Evolutionary conservation across 225 moss, liverwort and hornwort genomes (phyloP).

Genomic region (Polytrichum formosum): DNA sequence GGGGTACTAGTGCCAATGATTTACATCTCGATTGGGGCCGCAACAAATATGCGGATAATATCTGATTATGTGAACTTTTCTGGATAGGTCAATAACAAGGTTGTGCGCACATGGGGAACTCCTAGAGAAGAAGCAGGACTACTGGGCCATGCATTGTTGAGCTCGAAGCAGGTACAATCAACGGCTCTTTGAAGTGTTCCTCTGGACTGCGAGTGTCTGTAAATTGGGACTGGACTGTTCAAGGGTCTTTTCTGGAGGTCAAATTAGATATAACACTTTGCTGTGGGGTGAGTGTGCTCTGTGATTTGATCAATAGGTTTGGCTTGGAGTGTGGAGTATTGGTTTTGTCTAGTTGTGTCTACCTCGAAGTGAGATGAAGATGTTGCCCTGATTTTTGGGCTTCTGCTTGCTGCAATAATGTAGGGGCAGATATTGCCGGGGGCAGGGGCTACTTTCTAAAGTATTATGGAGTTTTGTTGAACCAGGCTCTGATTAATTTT

Average conservation of each 20-base stretch:
- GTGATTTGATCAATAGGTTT: too few relatives aligned
- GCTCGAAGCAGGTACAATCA: slow-evolving; percentile 54
- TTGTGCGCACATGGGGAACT: slow-evolving; percentile 58
- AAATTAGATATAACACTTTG: too few relatives aligned
- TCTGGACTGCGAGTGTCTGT: too few relatives aligned
- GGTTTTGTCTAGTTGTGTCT: not conserved
- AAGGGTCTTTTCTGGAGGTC: too few relatives aligned
- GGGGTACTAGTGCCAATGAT: too few relatives aligned
- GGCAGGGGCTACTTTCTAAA: slow-evolving; percentile 89
- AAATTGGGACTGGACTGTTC: too few relatives aligned
- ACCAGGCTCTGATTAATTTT: slow-evolving; percentile 89
- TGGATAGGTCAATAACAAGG: slow-evolving; percentile 56
- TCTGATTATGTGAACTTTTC: not conserved
- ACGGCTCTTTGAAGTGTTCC: too few relatives aligned
- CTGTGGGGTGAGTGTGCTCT: too few relatives aligned
- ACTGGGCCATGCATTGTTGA: slow-evolving; percentile 87
- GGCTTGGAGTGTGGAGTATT: too few relatives aligned
- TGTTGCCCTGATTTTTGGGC: not conserved
- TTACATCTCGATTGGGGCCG: too few relatives aligned
- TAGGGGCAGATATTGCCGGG: slow-evolving; percentile 84
- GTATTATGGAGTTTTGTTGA: slow-evolving; percentile 73
- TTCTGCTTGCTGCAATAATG: slow-evolving; percentile 2
- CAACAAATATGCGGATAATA: too few relatives aligned
- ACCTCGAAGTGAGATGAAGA: not conserved
- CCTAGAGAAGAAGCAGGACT: slow-evolving; percentile 56